Evolutionary conservation across 305 asterid species (phyloP).

Genomic region (Fraxinus latifolia): DNA sequence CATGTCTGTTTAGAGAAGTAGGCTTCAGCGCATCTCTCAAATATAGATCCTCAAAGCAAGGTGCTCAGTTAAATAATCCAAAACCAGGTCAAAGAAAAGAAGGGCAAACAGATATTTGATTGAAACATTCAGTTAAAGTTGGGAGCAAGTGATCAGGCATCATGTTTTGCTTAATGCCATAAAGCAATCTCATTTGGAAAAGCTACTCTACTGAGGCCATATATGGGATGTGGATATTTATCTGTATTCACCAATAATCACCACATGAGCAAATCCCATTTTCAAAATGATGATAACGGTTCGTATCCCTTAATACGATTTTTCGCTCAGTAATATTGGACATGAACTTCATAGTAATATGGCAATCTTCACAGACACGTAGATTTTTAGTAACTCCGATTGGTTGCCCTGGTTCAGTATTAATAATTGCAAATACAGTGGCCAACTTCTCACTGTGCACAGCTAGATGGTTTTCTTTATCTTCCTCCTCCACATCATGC

Average conservation of each 20-base stretch:
- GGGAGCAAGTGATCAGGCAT: too few relatives aligned
- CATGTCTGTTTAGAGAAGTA: neutral
- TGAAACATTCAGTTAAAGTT: too few relatives aligned
- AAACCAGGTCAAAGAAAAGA: too few relatives aligned
- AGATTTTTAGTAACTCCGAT: constrained; percentile 73
- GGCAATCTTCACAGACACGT: constrained; percentile 81
- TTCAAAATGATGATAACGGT: constrained; percentile 73
- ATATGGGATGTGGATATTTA: neutral
- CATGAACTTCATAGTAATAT: constrained; percentile 62
- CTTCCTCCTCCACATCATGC: constrained; percentile 90
- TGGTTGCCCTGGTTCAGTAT: constrained; percentile 45
- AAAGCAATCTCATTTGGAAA: too few relatives aligned
- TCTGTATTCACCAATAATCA: constrained; percentile 64
- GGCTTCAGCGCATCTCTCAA: too few relatives aligned
- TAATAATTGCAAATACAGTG: constrained; percentile 65
- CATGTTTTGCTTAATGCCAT: too few relatives aligned
- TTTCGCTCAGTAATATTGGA: constrained; percentile 61
- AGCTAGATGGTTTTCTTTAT: constrained; percentile 70
- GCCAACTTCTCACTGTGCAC: constrained; percentile 87
- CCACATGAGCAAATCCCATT: constrained; percentile 73
- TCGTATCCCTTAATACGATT: constrained; percentile 71
- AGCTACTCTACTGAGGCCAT: neutral
- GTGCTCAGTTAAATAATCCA: too few relatives aligned
- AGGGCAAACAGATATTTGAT: too few relatives aligned
- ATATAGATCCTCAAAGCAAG: too few relatives aligned